Evolutionary conservation across 2,329 filamentous ascomycete genomes (phyloP), one percentile per base, ranked within the genome.

Genomic region (Colletotrichum tanaceti): DNA sequence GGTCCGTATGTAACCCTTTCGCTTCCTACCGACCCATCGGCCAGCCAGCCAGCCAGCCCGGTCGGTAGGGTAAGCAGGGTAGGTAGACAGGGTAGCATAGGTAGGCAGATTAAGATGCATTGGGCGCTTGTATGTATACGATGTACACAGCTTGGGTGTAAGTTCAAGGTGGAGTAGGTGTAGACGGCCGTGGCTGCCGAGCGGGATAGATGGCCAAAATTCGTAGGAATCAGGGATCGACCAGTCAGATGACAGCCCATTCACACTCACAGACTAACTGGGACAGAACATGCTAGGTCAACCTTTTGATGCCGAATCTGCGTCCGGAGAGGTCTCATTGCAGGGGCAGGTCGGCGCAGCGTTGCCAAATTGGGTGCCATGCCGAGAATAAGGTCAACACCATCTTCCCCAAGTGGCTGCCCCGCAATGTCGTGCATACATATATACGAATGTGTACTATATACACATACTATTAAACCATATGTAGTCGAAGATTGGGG

Each of bases 321-420:
- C 47, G 52, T 43, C 16, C 43, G 38, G 20, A 58, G 39, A 60
- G 38, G 57, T 52, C 50, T 49, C 65, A 47, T 71, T 58, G 59
- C 68, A 66, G 62, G 68, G 64, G 55, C 52, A 58, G 47, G n/a
- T 58, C 68, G 63, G 70, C 43, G 68, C 49, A 61, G 59, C 60
- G 50, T 64, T 71, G 57, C 70, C 70, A 58, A 41, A 71, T 71
- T 64, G 35, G 64, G 70, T 58, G 43, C 57, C 55, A 62, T 60
- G 58, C 70, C 70, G 70, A 68, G 61, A 65, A 68, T 39, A 63
- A 60, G 53, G 57, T 71, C 47, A 64, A 71, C 70, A 71, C 70
- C 70, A 69, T 68, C 68, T 71, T 44, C 32, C 13, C 32, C 47
- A 70, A 64, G 63, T 60, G 47, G 63, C 18, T 55, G 57, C 63